Conservation (phyloP, 2,329 filamentous ascomycete genomes). For the Ophiostoma himal-ulmi region DNA sequence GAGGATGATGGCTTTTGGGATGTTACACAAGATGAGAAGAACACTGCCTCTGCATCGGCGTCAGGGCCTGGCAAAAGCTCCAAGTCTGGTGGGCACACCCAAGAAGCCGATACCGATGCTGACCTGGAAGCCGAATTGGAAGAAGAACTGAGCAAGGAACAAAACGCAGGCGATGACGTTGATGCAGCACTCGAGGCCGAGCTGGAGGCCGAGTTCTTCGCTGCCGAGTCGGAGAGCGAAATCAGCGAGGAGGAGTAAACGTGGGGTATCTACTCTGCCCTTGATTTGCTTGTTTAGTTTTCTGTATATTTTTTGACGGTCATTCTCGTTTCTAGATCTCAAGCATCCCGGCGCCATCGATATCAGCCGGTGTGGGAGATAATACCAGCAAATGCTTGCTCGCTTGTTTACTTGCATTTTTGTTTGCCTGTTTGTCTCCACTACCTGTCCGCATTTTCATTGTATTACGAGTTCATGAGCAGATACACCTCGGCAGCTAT, state of each 20-base stretch:
- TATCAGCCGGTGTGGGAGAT: not conserved
- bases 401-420: not conserved
- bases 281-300: not conserved
- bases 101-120: constrained; percentile 26
- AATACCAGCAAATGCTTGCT: not conserved
- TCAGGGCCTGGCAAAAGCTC: not conserved
- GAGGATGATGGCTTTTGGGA: constrained; percentile 26
- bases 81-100: constrained; percentile 25
- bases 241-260: constrained; percentile 59
- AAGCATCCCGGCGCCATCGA: not conserved
- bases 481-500: not conserved
- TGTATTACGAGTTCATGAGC: not conserved
- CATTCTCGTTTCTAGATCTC: not conserved
- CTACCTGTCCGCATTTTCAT: not conserved
- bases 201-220: constrained; percentile 44
- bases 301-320: not conserved
- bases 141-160: constrained; percentile 20
- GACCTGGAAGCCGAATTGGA: constrained; percentile 24
- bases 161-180: constrained; percentile 22
- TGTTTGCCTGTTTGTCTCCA: not conserved
- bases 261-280: not conserved
- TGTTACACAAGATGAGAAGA: constrained; percentile 21
- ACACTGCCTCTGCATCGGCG: not conserved
- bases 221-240: constrained; percentile 55
- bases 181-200: constrained; percentile 25